These are phyloP conservation scores for Dryadomyces quercus-mongolicae DNA, from an alignment of 2,329 filamentous ascomycete species.

Conservation along the genomic window DNA sequence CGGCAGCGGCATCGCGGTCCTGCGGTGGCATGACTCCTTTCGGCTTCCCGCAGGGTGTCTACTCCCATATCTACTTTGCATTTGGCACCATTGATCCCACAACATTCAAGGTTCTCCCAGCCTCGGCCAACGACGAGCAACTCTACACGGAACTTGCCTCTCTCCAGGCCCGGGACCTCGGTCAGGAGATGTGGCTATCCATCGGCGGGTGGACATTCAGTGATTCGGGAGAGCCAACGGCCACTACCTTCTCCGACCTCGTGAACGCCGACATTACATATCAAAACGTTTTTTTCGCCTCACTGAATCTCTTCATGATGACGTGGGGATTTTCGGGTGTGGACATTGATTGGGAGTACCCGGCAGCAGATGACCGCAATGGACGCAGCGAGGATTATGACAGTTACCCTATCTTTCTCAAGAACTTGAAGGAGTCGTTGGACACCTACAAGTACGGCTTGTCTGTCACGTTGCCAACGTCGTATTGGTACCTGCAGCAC, in stretches of 20 bases:
- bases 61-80: slow-evolving; percentile 23
- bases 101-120: no score
- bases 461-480: slow-evolving; percentile 5
- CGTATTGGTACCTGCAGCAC: slow-evolving; percentile 12
- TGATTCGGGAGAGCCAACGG: slow-evolving; percentile 19
- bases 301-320: slow-evolving; percentile 7
- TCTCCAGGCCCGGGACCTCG: slow-evolving; percentile 15
- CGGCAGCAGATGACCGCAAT: slow-evolving; percentile 9
- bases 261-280: slow-evolving; percentile 3
- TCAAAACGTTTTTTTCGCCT: slow-evolving; percentile 9
- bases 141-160: slow-evolving; percentile 19
- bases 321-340: slow-evolving; percentile 9
- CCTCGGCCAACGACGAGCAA: slow-evolving; percentile 7
- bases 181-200: slow-evolving; percentile 22
- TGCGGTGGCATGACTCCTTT: neutral
- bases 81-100: slow-evolving; percentile 21
- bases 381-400: slow-evolving; percentile 10
- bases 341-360: slow-evolving; percentile 11
- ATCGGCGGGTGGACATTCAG: slow-evolving; percentile 30
- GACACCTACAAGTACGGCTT: neutral
- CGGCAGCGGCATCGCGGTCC: neutral
- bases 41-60: slow-evolving; percentile 3
- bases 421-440: no score
- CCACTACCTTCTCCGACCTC: slow-evolving; percentile 16
- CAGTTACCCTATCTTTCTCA: neutral